These are phyloP conservation scores for Albophoma yamanashiensis DNA, from an alignment of 2,329 filamentous ascomycete species.

Conservation along the genomic window DNA sequence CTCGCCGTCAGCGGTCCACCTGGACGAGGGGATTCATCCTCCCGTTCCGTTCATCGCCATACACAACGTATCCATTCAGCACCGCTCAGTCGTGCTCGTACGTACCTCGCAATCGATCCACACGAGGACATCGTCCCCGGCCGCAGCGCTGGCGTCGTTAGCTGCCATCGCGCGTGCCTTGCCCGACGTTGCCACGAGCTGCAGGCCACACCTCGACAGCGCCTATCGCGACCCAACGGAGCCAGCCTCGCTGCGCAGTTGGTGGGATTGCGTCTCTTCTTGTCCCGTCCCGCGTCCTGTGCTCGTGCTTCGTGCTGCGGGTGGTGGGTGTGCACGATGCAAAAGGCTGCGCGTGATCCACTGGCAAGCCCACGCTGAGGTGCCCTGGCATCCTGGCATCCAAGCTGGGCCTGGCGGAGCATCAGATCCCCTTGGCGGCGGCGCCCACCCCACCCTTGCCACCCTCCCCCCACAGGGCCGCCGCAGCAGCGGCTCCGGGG, in stretches of 20 bases:
- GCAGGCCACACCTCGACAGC: too few species aligned
- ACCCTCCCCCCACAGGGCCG: too few species aligned
- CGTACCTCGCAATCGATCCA: slow-evolving; percentile 67
- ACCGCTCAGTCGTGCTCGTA: too few species aligned
- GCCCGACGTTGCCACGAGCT: neutral
- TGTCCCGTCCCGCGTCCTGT: neutral
- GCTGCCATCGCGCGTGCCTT: neutral
- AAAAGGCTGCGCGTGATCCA: neutral
- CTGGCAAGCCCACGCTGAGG: neutral
- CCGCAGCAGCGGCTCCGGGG: neutral
- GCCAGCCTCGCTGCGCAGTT: neutral
- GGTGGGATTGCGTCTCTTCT: neutral
- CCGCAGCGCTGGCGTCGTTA: neutral
- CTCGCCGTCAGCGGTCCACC: neutral
- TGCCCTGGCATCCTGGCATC: too few species aligned
- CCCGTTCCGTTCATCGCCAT: neutral
- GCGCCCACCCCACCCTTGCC: neutral
- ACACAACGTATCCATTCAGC: neutral
- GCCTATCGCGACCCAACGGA: neutral
- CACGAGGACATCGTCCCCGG: slow-evolving; percentile 51
- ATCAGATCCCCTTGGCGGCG: neutral
- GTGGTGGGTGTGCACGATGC: neutral
- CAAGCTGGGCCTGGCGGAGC: neutral
- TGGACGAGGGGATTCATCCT: neutral
- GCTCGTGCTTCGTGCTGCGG: too few species aligned